Evolutionary conservation across 1,284 basidiomycete species (phyloP).

Genomic region (Rhodotorula mucilaginosa): DNA sequence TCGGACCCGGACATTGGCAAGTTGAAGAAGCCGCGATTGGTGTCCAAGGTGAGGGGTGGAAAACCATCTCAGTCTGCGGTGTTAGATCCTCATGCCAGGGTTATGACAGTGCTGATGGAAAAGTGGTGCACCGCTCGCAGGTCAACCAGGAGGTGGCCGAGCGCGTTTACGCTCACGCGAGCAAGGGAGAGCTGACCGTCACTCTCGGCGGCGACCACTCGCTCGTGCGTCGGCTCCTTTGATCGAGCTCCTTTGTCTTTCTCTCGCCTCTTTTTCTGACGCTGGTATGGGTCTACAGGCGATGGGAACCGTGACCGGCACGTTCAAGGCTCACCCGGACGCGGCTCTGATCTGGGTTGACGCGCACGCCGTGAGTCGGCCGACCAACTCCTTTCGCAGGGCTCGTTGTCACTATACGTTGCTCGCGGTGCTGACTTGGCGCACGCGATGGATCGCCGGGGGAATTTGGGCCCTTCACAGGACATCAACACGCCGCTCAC

Average conservation of each 20-base stretch:
- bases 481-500: slow-evolving; percentile 91
- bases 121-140: slow-evolving; percentile 44
- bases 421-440: too few species aligned
- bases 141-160: slow-evolving; percentile 78
- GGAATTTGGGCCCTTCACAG: slow-evolving; percentile 60
- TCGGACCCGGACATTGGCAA: slow-evolving; percentile 77
- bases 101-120: too few species aligned
- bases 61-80: background rate
- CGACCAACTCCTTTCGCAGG: background rate
- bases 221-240: slow-evolving; percentile 58
- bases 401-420: background rate
- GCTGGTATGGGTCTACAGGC: slow-evolving; percentile 56
- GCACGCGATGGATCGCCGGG: background rate
- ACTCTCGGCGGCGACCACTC: slow-evolving; percentile 98
- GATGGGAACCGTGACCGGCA: slow-evolving; percentile 86
- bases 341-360: slow-evolving; percentile 80
- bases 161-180: slow-evolving; percentile 69
- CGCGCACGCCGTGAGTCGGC: slow-evolving; percentile 47
- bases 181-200: slow-evolving; percentile 75
- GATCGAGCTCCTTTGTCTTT: too few species aligned
- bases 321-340: slow-evolving; percentile 58
- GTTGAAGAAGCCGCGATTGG: slow-evolving; percentile 81
- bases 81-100: background rate
- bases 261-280: accelerated
- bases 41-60: slow-evolving; percentile 52